Conservation (phyloP, 164 flowering plant species). For the Sextonia rubra region DNA sequence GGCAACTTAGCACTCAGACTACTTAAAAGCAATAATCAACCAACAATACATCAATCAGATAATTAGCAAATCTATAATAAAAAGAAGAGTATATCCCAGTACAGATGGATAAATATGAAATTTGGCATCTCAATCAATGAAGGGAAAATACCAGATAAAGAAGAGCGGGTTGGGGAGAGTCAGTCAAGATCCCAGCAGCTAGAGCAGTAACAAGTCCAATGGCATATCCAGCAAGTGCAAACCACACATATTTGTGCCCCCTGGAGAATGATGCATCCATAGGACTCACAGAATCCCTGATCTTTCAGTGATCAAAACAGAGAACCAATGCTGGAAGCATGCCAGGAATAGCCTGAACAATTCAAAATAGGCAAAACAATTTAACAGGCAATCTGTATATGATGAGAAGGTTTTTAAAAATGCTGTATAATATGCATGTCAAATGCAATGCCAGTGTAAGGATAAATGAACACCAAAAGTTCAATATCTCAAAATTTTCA, state of each 20-base stretch:
- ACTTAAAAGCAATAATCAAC: too few relatives aligned
- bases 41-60: too few relatives aligned
- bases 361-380: not conserved
- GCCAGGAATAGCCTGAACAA: conserved; percentile 82
- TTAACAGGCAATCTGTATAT: not conserved
- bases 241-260: conserved; percentile 88
- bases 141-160: conserved; percentile 98
- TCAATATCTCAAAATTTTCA: too few relatives aligned
- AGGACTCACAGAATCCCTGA: conserved; percentile 41
- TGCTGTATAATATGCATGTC: too few relatives aligned
- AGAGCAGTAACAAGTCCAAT: conserved; percentile 74
- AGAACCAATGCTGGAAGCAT: conserved; percentile 94
- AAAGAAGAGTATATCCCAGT: too few relatives aligned
- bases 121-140: too few relatives aligned
- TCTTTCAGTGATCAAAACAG: conserved; percentile 74
- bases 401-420: too few relatives aligned
- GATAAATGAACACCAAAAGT: too few relatives aligned
- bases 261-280: conserved; percentile 41
- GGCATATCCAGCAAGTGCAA: conserved; percentile 79
- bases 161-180: conserved; percentile 91
- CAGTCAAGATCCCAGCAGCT: conserved; percentile 82
- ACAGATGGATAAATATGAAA: too few relatives aligned
- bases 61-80: too few relatives aligned
- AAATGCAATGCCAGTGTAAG: too few relatives aligned
- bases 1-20: too few relatives aligned